These are phyloP conservation scores for Fusarium praegraminearum DNA, from an alignment of 2,329 filamentous ascomycete species.

Conservation along the genomic window DNA sequence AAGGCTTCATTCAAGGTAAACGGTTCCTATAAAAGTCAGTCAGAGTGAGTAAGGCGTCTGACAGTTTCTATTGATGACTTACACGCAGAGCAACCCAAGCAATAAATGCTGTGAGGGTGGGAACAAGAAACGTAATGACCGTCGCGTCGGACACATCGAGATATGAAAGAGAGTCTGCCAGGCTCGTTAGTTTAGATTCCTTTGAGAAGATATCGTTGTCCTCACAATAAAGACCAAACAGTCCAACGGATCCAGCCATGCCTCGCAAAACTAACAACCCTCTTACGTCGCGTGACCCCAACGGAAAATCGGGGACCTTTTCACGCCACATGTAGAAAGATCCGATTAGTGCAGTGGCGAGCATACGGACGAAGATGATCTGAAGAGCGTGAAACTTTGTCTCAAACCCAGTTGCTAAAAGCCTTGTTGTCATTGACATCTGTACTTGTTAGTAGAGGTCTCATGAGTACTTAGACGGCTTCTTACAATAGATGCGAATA, in stretches of 20 bases:
- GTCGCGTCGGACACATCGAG: constrained; percentile 83
- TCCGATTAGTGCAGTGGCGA: constrained; percentile 53
- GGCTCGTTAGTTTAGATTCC: neutral
- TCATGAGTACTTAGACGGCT: rapidly evolving
- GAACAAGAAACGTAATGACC: constrained; percentile 82
- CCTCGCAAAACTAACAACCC: constrained; percentile 73
- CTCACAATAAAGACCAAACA: constrained; percentile 68
- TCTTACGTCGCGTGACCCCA: constrained; percentile 73
- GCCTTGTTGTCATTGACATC: constrained; percentile 57
- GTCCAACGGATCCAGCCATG: constrained; percentile 71
- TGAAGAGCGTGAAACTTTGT: constrained; percentile 57
- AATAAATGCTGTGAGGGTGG: constrained; percentile 74
- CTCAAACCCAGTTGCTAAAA: constrained; percentile 51
- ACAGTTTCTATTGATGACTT: neutral
- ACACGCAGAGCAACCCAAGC: constrained; percentile 65
- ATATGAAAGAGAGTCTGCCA: constrained; percentile 66
- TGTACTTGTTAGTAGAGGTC: constrained; percentile 30
- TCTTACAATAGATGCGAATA: constrained; percentile 56
- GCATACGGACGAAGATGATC: constrained; percentile 59
- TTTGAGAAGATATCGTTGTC: rapidly evolving
- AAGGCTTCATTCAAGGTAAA: constrained; percentile 78
- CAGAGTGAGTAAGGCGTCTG: neutral
- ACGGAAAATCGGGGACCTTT: constrained; percentile 70
- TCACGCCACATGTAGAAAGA: constrained; percentile 57
- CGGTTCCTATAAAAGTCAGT: constrained; percentile 64